A percentile compares a stretch with the other conserved stretches of the same genome.
These are phyloP conservation scores for Hyphodiscus hymeniophilus DNA, from an alignment of 495 filamentous ascomycete genomes.

Conservation along the genomic window DNA sequence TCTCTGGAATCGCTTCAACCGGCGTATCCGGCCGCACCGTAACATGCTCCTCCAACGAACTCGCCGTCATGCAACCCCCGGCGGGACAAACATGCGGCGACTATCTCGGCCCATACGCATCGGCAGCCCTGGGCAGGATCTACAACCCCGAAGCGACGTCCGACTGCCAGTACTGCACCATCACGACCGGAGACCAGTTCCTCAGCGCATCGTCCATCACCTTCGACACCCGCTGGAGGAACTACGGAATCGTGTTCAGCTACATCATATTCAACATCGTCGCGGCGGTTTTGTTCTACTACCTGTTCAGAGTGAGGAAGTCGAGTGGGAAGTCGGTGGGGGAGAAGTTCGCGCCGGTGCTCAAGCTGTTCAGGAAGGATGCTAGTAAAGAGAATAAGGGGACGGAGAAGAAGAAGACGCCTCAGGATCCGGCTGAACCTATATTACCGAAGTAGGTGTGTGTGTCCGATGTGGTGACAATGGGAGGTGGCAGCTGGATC, in stretches of 20 bases:
- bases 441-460: background rate
- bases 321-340: slow-evolving; percentile 36
- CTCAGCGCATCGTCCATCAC: slow-evolving; percentile 41
- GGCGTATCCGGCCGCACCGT: slow-evolving; percentile 38
- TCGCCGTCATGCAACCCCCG: slow-evolving; percentile 46
- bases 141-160: slow-evolving; percentile 39
- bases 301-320: slow-evolving; percentile 69
- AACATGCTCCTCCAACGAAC: slow-evolving; percentile 55
- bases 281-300: slow-evolving; percentile 66
- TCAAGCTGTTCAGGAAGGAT: slow-evolving; percentile 21
- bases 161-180: slow-evolving; percentile 54
- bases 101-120: slow-evolving; percentile 46
- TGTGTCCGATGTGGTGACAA: too few species aligned
- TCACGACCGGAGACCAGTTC: slow-evolving; percentile 55
- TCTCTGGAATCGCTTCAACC: slow-evolving; percentile 42
- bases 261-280: slow-evolving; percentile 74
- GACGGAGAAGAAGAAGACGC: slow-evolving; percentile 10
- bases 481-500: too few species aligned
- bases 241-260: slow-evolving; percentile 39
- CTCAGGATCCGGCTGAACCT: slow-evolving; percentile 9
- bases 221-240: slow-evolving; percentile 33
- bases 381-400: slow-evolving; percentile 11
- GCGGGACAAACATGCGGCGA: slow-evolving; percentile 43
- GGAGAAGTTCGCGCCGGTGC: slow-evolving; percentile 10
- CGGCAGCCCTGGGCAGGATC: slow-evolving; percentile 41